phyloP scores from a whole-genome alignment of 2,329 filamentous ascomycete genomes.

The Botryotinia calthae region DNA sequence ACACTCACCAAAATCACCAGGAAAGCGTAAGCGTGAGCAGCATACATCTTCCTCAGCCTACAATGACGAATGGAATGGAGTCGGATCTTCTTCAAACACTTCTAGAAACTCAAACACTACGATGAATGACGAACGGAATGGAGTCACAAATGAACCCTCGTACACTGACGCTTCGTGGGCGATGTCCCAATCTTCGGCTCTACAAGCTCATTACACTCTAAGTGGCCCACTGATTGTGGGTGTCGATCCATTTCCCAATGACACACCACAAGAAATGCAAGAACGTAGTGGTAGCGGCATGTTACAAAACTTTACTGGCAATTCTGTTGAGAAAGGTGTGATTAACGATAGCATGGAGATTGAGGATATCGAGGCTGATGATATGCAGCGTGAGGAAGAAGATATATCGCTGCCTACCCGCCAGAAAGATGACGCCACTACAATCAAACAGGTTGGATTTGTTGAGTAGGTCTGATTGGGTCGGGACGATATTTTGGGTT shows the following conservation, averaged over 20 bases:
- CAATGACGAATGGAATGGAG: slow-evolving; percentile 15
- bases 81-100: slow-evolving; percentile 10
- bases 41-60: slow-evolving; percentile 21
- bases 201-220: slow-evolving; percentile 1
- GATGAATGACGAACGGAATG: slow-evolving; percentile 11
- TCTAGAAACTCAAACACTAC: slow-evolving; percentile 17
- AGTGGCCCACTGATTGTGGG: slow-evolving; percentile 26
- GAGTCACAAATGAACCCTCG: background rate
- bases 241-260: slow-evolving; percentile 27
- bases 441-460: slow-evolving; percentile 33
- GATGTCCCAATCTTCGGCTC: background rate
- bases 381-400: slow-evolving; percentile 25
- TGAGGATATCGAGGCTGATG: slow-evolving; percentile 34
- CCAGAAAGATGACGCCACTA: slow-evolving; percentile 22
- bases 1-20: slow-evolving; percentile 24
- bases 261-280: slow-evolving; percentile 35
- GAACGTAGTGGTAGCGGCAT: slow-evolving; percentile 32
- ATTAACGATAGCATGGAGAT: slow-evolving; percentile 39
- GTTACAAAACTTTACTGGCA: slow-evolving; percentile 22
- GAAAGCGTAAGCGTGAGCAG: slow-evolving; percentile 35
- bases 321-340: slow-evolving; percentile 23
- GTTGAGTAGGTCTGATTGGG: slow-evolving; percentile 18
- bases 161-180: background rate
- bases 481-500: background rate
- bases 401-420: background rate